Base-by-base conservation (phyloP, 257 asterid species). In the Rehmannia glutinosa region DNA sequence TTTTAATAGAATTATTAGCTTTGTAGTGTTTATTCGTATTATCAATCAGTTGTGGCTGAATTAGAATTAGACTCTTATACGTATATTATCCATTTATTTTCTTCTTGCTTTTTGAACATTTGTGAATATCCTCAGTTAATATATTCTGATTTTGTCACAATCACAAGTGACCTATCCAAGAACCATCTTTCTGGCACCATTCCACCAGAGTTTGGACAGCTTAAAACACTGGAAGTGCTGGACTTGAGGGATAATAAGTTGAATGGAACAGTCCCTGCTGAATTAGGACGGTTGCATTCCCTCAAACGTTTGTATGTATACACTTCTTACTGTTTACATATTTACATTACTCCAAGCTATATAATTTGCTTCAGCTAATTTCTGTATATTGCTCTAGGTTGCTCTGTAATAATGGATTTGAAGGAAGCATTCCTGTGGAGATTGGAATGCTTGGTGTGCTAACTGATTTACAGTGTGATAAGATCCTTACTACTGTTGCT, bases 171-270 rank as follows among this genome's bases (percentile, higher is more conserved):
- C 74, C 87, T 93, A 51, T 85, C 92, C 43, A 68, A 75, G 75
- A 92, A 92, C 91, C 80, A 62, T 63, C 77, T 92, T 27, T 84
- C 75, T 38, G 97, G 96, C 28, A 68, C 75, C 58, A 83, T 92
- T 51, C 98, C 98, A 0, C 84, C 63, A 68, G 84, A 86, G 59
- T 66, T 87, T 61, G 96, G 95, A 43, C 71, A 53, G 74, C 93
- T 90, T 27, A 49, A 73, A 10, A 38, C 65, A 39, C 68, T 92
- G 46, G 95, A 92, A 78, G 90, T 92, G 58, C 62, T 92, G 85
- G 96, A 92, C 73, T 74, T 92, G 84, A 86, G 94, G 69, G 68
- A 81, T 71, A 92, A 89, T 74, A 75, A 76, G 27, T 74, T 92
- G 75, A 77, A 74, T 11, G 97, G 97, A 68, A 73, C 72, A 11